phyloP scores from a whole-genome alignment of 2,329 filamentous ascomycete species.

The Allantophomopsis lycopodina region DNA sequence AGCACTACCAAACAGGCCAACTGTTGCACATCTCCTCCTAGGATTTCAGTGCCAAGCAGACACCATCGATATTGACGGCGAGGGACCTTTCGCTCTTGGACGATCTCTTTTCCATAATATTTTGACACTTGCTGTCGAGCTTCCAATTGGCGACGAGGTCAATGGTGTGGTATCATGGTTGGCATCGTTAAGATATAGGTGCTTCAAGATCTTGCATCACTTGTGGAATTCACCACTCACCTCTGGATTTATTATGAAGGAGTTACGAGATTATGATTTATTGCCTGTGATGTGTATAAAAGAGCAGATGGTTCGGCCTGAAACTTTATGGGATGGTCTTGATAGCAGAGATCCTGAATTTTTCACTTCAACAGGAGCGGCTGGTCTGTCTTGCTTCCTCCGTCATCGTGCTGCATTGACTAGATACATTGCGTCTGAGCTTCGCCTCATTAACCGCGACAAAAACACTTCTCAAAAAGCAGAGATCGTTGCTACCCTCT shows the following conservation, averaged over 20 bases:
- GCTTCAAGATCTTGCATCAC: slow-evolving; percentile 60
- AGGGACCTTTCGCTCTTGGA: slow-evolving; percentile 56
- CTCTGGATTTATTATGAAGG: slow-evolving; percentile 56
- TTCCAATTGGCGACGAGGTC: slow-evolving; percentile 49
- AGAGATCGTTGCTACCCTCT: slow-evolving; percentile 57
- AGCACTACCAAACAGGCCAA: slow-evolving; percentile 63
- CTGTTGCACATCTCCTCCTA: slow-evolving; percentile 79
- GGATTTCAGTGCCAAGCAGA: slow-evolving; percentile 71
- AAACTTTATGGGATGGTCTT: slow-evolving; percentile 61
- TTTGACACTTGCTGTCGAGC: slow-evolving; percentile 54
- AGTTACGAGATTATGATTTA: slow-evolving; percentile 69
- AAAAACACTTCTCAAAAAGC: slow-evolving; percentile 58
- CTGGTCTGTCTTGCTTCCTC: slow-evolving; percentile 48
- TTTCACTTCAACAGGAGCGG: slow-evolving; percentile 32
- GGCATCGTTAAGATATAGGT: slow-evolving; percentile 52
- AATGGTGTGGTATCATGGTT: slow-evolving; percentile 52
- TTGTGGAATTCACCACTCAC: slow-evolving; percentile 80
- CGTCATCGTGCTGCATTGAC: slow-evolving; percentile 62
- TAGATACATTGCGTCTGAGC: slow-evolving; percentile 75
- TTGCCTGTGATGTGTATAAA: slow-evolving; percentile 63
- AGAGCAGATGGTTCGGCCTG: slow-evolving; percentile 56
- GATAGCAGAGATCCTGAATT: slow-evolving; percentile 50
- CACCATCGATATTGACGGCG: slow-evolving; percentile 51
- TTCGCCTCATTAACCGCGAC: slow-evolving; percentile 62
- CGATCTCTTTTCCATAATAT: slow-evolving; percentile 76